Evolutionary conservation across 2,329 filamentous ascomycete genomes (phyloP), one percentile per base, ranked within the genome.

Genomic region (Trichoderma cornu-damae): DNA sequence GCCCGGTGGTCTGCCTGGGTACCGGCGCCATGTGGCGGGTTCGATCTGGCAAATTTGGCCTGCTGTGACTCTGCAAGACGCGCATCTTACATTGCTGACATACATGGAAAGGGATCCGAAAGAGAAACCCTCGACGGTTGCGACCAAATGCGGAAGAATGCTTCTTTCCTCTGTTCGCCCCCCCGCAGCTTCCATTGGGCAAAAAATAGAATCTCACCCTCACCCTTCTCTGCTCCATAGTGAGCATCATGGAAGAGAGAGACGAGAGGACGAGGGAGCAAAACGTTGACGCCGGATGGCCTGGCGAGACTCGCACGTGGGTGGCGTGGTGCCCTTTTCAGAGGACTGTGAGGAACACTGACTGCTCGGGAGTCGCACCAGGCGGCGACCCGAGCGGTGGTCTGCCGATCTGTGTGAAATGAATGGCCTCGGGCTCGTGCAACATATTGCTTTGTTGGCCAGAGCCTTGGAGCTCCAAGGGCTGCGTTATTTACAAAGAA

Each of bases 171-270:
- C 20, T 24, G 35, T 14, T 42, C 24, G 30, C 46, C 18, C 18
- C 46, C 18, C 18, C 14, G 46, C 46, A 40, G 24, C 37, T 42
- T 20, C 35, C 11, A 18, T 28, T 4, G 12, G 40, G 51, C 42
- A 55, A 55, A n/a, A 55, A 55, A 55, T 55, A 55, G 51, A 47
- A 55, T 55, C 51, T 47, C 51, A 55, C 50, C 18, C 40, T 12
- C n/a, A 26, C 11, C 14, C 14, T 11, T 35, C 11, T 18, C 14
- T 11, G 14, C 16, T 37, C 32, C 6, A 37, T 35, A 11, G 32
- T 28, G 42, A 55, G 51, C 51, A 28, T 16, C 37, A n/a, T 30
- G 22, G 49, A 42, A 12, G 4, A 40, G 35, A 12, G 4, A 40
- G 35, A n/a, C 12, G 12, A 32, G n/a, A 16, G 35, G 34, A 24